These are phyloP conservation scores for Coemansia sp. DNA, from an alignment of 192 early-diverging fungal species.

Conservation along the genomic window DNA sequence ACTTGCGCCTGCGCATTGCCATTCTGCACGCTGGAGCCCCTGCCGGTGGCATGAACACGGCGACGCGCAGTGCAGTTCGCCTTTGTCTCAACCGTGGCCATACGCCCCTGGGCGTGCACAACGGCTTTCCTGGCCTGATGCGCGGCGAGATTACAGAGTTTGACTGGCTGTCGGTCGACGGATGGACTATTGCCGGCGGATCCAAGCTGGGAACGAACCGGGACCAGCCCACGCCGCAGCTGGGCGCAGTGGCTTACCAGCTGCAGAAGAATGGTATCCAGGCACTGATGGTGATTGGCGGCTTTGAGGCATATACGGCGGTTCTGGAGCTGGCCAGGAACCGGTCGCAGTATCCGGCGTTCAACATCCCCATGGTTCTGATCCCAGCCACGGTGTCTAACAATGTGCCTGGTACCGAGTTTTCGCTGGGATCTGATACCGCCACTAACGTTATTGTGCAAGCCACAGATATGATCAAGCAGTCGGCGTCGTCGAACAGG, in stretches of 20 bases:
- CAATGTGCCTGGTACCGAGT: slow-evolving; percentile 98
- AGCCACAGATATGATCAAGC: slow-evolving; percentile 89
- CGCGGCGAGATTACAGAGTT: slow-evolving; percentile 79
- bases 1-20: slow-evolving; percentile 77
- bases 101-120: slow-evolving; percentile 83
- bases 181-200: slow-evolving; percentile 92
- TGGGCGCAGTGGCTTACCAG: slow-evolving; percentile 90
- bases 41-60: slow-evolving; percentile 97
- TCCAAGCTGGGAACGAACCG: slow-evolving; percentile 95
- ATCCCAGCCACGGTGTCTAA: slow-evolving; percentile 97
- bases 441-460: slow-evolving; percentile 93
- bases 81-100: slow-evolving; percentile 89
- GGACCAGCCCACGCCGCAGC: slow-evolving; percentile 80
- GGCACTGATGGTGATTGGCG: slow-evolving; percentile 92
- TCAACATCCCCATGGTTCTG: slow-evolving; percentile 92
- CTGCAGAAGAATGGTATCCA: slow-evolving; percentile 91
- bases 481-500: slow-evolving; percentile 87
- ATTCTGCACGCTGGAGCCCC: slow-evolving; percentile 96
- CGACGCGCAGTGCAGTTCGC: slow-evolving; percentile 85
- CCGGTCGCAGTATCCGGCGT: slow-evolving; percentile 83
- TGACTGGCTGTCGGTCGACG: slow-evolving; percentile 82
- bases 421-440: slow-evolving; percentile 93
- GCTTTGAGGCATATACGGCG: slow-evolving; percentile 92
- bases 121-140: slow-evolving; percentile 91
- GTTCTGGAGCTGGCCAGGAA: slow-evolving; percentile 72